Base-by-base conservation (phyloP, 225 moss, liverwort and hornwort genomes). In the Bryoerythrophyllum caledonicum region DNA sequence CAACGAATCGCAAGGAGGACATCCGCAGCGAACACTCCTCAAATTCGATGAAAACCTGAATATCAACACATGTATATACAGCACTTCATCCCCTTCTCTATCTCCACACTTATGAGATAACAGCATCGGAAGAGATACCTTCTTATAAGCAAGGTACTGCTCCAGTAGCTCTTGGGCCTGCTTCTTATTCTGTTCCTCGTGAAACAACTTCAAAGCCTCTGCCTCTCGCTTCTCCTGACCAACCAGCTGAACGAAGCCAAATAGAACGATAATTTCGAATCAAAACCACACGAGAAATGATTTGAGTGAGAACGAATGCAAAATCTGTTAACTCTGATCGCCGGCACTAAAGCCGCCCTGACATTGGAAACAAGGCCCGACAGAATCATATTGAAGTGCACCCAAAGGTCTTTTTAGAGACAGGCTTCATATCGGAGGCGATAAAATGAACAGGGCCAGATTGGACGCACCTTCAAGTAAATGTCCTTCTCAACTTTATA, bases 141-240 rank as follows among this genome's bases (percentile, higher is more conserved):
- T 95, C 76, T 96, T 91, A 61, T 86, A 93, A 9, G 81, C 80
- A 27, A 96, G 91, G 74, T 93, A 96, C 79, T 96, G 95, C 57
- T 93, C 95, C 37, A 96, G 70, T 51, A 93, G 89, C 8, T 96
- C 91, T 77, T 90, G 82, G 0, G 86, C 95, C 38, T 84, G 90
- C 83, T 96, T 93, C 87, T 93, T 96, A 57, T 87, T 96, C 72
- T 96, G 90, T 73, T 96, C 95, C 68, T 91, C 93, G 44, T 96
- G 87, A 51, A 86, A 87, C 21, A 96, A 74, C 69, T 91, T 96
- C 65, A 93, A 69, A 19, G 91, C 95, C 83, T 96, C 95, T 7
- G 84, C 65, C 58, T 93, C 95, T 74, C 93, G 93, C 76, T 87
- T 96, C 80, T 93, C 93, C 75, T 87, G 81, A 55, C 86, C 93